Evolutionary conservation across 805 yeast species (phyloP).

Genomic region (Candida andamanensis): DNA sequence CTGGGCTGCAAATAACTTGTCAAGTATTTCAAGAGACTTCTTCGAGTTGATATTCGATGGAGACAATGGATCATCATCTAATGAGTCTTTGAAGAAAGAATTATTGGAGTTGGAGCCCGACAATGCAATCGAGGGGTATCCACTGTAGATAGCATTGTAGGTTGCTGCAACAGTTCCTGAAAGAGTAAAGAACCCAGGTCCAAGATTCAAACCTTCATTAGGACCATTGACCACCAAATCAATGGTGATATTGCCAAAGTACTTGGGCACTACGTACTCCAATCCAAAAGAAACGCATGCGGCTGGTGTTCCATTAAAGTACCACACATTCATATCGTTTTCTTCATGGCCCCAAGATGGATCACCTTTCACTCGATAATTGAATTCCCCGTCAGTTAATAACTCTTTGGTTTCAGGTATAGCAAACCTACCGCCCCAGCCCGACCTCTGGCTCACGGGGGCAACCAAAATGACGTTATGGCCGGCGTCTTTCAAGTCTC

Average conservation of each 20-base stretch:
- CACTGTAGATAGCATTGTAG: constrained; percentile 44
- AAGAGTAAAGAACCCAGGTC: constrained; percentile 34
- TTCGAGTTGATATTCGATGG: constrained; percentile 44
- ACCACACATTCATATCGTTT: constrained; percentile 38
- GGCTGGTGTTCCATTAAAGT: constrained; percentile 54
- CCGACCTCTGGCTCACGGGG: constrained; percentile 46
- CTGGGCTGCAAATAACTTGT: constrained; percentile 30
- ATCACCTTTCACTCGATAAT: constrained; percentile 40
- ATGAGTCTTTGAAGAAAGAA: constrained; percentile 43
- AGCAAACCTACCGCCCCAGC: constrained; percentile 50
- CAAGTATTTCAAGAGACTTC: constrained; percentile 35
- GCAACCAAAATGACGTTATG: constrained; percentile 46
- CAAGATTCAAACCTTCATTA: constrained; percentile 47
- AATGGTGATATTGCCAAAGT: constrained; percentile 37
- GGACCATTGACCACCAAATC: constrained; percentile 51
- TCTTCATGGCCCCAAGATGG: constrained; percentile 53
- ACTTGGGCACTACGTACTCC: constrained; percentile 42
- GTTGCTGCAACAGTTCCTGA: constrained; percentile 53
- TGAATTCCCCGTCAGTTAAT: constrained; percentile 40
- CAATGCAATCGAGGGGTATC: constrained; percentile 46
- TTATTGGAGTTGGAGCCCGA: constrained; percentile 48
- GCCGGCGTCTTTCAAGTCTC: constrained; percentile 42
- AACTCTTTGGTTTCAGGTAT: constrained; percentile 30
- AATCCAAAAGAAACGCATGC: constrained; percentile 46
- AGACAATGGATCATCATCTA: constrained; percentile 35